Evolutionary conservation across 2,329 filamentous ascomycete species (phyloP).

Genomic region (Fusarium sp.): DNA sequence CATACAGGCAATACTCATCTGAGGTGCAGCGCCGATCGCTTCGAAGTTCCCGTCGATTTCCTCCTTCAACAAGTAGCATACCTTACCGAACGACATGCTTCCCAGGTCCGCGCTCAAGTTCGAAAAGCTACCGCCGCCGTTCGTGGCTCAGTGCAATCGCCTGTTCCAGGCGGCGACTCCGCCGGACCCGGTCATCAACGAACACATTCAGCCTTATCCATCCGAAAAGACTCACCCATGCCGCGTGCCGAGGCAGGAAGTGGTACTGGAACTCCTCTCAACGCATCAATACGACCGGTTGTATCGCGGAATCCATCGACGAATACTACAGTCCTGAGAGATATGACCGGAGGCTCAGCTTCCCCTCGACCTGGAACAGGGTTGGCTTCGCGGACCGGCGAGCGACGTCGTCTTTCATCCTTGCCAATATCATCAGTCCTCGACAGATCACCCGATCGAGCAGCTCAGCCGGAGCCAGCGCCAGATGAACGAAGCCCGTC

Average conservation of each 20-base stretch:
- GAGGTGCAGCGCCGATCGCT: conserved; percentile 70
- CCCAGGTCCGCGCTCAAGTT: conserved; percentile 90
- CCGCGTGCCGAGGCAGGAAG: conserved; percentile 58
- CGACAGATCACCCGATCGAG: conserved; percentile 37
- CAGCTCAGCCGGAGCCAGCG: conserved; percentile 14
- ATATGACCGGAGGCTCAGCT: conserved; percentile 45
- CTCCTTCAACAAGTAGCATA: conserved; percentile 93
- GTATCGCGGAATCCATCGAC: conserved; percentile 60
- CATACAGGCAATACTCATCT: conserved; percentile 35
- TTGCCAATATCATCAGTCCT: conserved; percentile 51
- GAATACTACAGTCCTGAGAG: conserved; percentile 55
- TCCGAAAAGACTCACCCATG: conserved; percentile 67
- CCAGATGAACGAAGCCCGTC: conserved; percentile 44
- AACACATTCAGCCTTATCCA: conserved; percentile 64
- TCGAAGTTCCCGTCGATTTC: conserved; percentile 88
- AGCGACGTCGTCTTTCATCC: conserved; percentile 56
- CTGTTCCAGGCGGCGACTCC: conserved; percentile 62
- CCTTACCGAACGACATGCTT: conserved; percentile 90
- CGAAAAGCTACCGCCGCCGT: conserved; percentile 73
- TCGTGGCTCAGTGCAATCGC: conserved; percentile 67
- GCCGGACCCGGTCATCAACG: conserved; percentile 50
- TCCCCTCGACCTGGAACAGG: conserved; percentile 43
- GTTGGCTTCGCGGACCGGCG: conserved; percentile 32
- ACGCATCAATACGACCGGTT: conserved; percentile 55
- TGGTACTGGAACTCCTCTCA: conserved; percentile 55